Evolutionary conservation across 768 basidiomycete species (phyloP).

Genomic region (Pleurotus citrinopileatus): DNA sequence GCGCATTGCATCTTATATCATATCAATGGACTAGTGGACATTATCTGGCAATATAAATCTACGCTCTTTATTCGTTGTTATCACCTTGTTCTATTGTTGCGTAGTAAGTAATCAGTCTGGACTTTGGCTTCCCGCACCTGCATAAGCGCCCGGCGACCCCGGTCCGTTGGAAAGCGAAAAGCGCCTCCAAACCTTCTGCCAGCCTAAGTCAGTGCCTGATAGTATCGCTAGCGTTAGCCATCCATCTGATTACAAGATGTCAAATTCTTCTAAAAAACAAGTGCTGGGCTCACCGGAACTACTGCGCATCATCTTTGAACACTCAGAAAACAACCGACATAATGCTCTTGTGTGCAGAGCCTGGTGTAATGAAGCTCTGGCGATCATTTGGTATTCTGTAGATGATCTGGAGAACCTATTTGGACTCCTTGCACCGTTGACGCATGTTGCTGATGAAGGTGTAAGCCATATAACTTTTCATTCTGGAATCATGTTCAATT

Average conservation of each 20-base stretch:
- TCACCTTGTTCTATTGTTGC: too few species aligned
- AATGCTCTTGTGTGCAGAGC: neutral
- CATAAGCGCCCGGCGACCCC: too few species aligned
- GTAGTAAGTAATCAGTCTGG: too few species aligned
- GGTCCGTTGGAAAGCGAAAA: too few species aligned
- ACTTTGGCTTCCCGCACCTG: too few species aligned
- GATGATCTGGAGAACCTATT: neutral
- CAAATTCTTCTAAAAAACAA: too few species aligned
- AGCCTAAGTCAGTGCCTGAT: too few species aligned
- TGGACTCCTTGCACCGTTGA: neutral
- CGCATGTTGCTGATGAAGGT: neutral
- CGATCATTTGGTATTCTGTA: neutral
- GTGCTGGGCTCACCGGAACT: neutral
- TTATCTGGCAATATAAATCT: neutral
- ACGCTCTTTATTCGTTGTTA: neutral
- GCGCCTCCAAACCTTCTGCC: too few species aligned
- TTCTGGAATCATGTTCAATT: neutral
- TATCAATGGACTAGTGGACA: conserved; percentile 8
- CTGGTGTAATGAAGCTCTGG: neutral
- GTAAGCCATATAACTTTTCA: neutral
- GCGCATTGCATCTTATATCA: too few species aligned
- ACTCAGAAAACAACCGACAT: neutral
- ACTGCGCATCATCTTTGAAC: neutral
- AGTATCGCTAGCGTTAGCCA: too few species aligned
- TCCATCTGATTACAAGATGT: too few species aligned